phyloP scores from a whole-genome alignment of 208 protist species.

The Trypanosoma caninum region DNA sequence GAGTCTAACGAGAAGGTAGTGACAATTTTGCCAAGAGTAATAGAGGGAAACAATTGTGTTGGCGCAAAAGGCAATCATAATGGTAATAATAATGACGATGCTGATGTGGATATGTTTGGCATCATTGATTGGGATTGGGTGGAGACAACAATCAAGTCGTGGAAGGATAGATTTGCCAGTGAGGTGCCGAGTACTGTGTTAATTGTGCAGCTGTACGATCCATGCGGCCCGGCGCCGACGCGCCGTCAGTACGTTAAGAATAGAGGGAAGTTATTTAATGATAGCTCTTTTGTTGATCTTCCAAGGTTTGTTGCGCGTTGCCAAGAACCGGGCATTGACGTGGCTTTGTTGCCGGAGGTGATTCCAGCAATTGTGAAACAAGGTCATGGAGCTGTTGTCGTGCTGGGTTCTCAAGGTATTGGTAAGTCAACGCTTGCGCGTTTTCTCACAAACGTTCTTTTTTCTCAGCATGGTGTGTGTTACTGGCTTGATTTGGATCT shows the following conservation, averaged over 20 bases:
- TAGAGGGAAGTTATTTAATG: background rate
- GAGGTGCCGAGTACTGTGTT: constrained; percentile 43
- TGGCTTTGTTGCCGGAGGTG: constrained; percentile 47
- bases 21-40: background rate
- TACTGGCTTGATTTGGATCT: constrained; percentile 87
- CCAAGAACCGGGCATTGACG: constrained; percentile 37
- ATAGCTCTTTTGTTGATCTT: constrained; percentile 64
- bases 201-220: constrained; percentile 52
- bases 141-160: constrained; percentile 41
- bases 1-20: background rate
- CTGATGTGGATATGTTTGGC: constrained; percentile 73
- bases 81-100: constrained; percentile 16
- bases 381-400: constrained; percentile 44
- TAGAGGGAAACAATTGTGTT: constrained; percentile 10
- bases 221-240: constrained; percentile 14
- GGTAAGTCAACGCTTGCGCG: constrained; percentile 86
- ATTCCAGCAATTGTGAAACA: constrained; percentile 40
- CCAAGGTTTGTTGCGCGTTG: constrained; percentile 62
- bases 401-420: constrained; percentile 70
- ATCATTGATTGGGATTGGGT: constrained; percentile 85
- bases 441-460: constrained; percentile 65
- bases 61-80: constrained; percentile 19
- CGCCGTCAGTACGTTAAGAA: constrained; percentile 20
- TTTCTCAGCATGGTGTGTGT: constrained; percentile 70
- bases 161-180: constrained; percentile 38